phyloP scores from a whole-genome alignment of 2,329 filamentous ascomycete genomes.

The Cladosporium phlei region DNA sequence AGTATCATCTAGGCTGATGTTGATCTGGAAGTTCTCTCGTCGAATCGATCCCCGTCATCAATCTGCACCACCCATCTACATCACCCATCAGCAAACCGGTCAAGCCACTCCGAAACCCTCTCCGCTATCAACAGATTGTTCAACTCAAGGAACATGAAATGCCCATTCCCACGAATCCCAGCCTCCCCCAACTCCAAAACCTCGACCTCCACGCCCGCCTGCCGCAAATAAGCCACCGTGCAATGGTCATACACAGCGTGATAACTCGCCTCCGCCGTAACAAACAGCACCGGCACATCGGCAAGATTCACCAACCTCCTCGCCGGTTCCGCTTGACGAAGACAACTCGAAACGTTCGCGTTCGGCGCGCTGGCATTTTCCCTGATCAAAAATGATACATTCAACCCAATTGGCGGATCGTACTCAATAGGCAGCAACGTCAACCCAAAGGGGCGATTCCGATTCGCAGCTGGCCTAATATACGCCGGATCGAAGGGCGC shows the following conservation, averaged over 20 bases:
- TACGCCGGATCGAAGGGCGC: slow-evolving; percentile 15
- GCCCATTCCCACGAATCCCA: slow-evolving; percentile 51
- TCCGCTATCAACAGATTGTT: slow-evolving; percentile 46
- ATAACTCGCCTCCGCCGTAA: slow-evolving; percentile 52
- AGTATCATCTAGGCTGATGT: too few relatives aligned
- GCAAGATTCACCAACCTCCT: slow-evolving; percentile 47
- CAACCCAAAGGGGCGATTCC: slow-evolving; percentile 30
- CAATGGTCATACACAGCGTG: slow-evolving; percentile 54
- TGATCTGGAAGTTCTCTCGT: too few relatives aligned
- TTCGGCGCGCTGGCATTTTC: slow-evolving; percentile 23
- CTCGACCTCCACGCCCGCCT: slow-evolving; percentile 46
- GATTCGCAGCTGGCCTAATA: slow-evolving; percentile 11
- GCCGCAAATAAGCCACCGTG: slow-evolving; percentile 48
- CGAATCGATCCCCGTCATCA: too few relatives aligned
- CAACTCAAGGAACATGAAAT: slow-evolving; percentile 52
- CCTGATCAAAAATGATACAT: slow-evolving; percentile 23
- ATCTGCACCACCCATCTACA: background rate
- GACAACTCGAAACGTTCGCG: slow-evolving; percentile 31
- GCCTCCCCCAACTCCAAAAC: slow-evolving; percentile 43
- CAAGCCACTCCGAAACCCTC: background rate
- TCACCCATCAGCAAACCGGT: background rate
- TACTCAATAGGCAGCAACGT: slow-evolving; percentile 33
- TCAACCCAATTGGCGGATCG: slow-evolving; percentile 27
- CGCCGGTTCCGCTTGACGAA: slow-evolving; percentile 37
- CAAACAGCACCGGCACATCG: slow-evolving; percentile 45